Evolutionary conservation across 1,139 yeast species (phyloP).

Genomic region (Protomyces pachydermus): DNA sequence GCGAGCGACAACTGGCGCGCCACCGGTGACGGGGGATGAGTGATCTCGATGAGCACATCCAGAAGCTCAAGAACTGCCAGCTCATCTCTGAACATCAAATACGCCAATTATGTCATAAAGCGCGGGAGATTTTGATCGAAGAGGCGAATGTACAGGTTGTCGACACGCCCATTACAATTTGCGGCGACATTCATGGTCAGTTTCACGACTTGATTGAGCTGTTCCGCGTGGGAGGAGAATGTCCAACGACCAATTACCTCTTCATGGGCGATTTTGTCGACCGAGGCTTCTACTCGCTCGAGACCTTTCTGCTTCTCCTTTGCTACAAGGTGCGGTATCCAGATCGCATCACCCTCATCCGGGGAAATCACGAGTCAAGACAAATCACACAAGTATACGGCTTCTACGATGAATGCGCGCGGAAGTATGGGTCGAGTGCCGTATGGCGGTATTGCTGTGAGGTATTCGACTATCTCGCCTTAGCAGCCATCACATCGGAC

Average conservation of each 20-base stretch:
- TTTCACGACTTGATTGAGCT: slow-evolving; percentile 87
- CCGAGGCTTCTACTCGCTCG: slow-evolving; percentile 93
- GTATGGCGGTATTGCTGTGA: slow-evolving; percentile 81
- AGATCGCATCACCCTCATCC: slow-evolving; percentile 80
- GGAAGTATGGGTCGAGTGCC: slow-evolving; percentile 91
- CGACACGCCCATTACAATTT: slow-evolving; percentile 90
- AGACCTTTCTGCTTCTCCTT: slow-evolving; percentile 69
- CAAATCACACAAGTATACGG: slow-evolving; percentile 98
- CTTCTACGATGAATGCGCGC: slow-evolving; percentile 91
- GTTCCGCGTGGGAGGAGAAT: slow-evolving; percentile 81
- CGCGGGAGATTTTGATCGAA: slow-evolving; percentile 83
- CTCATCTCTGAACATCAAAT: slow-evolving; percentile 81
- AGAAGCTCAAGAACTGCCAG: slow-evolving; percentile 65
- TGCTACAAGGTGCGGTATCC: slow-evolving; percentile 88
- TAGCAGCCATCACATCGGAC: slow-evolving; percentile 78
- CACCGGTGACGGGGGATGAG: slow-evolving; percentile 7
- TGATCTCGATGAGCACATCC: slow-evolving; percentile 43
- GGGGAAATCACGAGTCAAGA: slow-evolving; percentile 96
- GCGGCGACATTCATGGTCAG: slow-evolving; percentile 98
- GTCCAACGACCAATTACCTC: slow-evolving; percentile 74
- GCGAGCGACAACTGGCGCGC: too few relatives aligned
- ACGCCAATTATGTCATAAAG: slow-evolving; percentile 73
- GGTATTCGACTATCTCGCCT: slow-evolving; percentile 87
- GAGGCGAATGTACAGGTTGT: slow-evolving; percentile 95
- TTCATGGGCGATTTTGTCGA: slow-evolving; percentile 80